A percentile compares a stretch with the other conserved stretches of the same genome.
Conservation (phyloP, 2,329 filamentous ascomycete genomes). For the Colletotrichum sp. region DNA sequence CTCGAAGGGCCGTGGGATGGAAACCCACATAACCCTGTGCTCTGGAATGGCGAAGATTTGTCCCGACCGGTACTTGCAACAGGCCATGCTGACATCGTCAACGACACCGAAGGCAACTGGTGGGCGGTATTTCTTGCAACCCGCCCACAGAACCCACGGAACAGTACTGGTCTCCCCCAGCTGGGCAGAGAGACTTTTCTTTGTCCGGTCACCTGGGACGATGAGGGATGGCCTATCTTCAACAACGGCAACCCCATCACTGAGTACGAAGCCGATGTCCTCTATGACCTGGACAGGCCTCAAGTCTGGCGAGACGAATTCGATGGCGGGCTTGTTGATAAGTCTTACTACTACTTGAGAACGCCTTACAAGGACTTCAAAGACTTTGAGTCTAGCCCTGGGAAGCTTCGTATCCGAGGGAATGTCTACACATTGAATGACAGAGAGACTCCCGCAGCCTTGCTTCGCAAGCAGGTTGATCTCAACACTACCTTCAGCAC, state of each 20-base stretch:
- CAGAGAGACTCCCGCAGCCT: constrained; percentile 16
- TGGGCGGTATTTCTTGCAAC: constrained; percentile 22
- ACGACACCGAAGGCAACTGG: constrained; percentile 14
- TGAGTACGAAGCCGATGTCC: constrained; percentile 8
- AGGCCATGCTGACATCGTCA: constrained; percentile 20
- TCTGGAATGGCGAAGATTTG: constrained; percentile 21
- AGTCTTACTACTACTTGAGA: constrained; percentile 19
- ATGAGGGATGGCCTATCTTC: constrained; percentile 20
- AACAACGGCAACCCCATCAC: constrained; percentile 10
- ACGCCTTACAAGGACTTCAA: constrained; percentile 20
- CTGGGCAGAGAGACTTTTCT: constrained; percentile 21
- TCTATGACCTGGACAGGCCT: constrained; percentile 18
- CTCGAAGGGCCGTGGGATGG: constrained; percentile 17
- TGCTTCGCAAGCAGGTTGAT: constrained; percentile 20
- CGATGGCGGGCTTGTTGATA: constrained; percentile 11
- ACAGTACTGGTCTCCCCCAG: constrained; percentile 10
- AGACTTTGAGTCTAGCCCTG: constrained; percentile 14
- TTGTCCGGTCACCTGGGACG: constrained; percentile 18
- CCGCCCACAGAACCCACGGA: constrained; percentile 15
- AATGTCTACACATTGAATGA: constrained; percentile 19
- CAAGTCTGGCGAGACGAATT: constrained; percentile 20
- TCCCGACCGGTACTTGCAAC: constrained; percentile 19
- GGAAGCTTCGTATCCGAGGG: constrained; percentile 13
- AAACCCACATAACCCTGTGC: constrained; percentile 19
- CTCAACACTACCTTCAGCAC: constrained; percentile 22